Conservation (phyloP, 2,329 filamentous ascomycete genomes). For the Diplodia scrobiculata region DNA sequence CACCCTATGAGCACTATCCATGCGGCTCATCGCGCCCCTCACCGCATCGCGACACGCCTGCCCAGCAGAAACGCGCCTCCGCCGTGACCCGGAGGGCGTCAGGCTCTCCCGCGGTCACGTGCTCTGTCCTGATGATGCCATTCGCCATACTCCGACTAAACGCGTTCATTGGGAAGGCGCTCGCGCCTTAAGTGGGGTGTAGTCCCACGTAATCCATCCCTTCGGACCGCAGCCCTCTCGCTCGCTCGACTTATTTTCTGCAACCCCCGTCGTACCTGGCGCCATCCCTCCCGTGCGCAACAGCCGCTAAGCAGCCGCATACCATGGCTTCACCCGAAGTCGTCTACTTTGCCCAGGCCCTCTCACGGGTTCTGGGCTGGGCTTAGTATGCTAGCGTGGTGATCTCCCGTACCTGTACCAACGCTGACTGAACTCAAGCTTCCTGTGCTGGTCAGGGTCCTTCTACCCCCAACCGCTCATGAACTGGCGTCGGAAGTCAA, state of each 20-base stretch:
- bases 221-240: neutral
- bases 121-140: constrained; percentile 22
- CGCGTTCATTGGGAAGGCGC: constrained; percentile 8
- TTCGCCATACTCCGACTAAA: constrained; percentile 16
- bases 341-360: constrained; percentile 39
- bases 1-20: constrained; percentile 16
- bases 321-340: constrained; percentile 35
- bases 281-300: neutral
- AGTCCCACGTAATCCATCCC: constrained; percentile 6
- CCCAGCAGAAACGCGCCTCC: constrained; percentile 1
- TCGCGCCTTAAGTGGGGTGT: constrained; percentile 15
- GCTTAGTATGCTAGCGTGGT: constrained; percentile 33
- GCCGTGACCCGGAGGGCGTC: neutral
- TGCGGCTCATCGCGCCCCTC: constrained; percentile 19
- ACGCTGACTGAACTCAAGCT: constrained; percentile 28
- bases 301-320: neutral
- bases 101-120: constrained; percentile 17
- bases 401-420: neutral
- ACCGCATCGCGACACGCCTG: constrained; percentile 2
- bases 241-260: neutral
- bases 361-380: constrained; percentile 44
- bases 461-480: constrained; percentile 90
- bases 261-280: neutral
- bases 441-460: constrained; percentile 62
- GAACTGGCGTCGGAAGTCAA: constrained; percentile 76